phyloP scores from a whole-genome alignment of 371 early-diverging fungal species.

The Globomyces sp. region DNA sequence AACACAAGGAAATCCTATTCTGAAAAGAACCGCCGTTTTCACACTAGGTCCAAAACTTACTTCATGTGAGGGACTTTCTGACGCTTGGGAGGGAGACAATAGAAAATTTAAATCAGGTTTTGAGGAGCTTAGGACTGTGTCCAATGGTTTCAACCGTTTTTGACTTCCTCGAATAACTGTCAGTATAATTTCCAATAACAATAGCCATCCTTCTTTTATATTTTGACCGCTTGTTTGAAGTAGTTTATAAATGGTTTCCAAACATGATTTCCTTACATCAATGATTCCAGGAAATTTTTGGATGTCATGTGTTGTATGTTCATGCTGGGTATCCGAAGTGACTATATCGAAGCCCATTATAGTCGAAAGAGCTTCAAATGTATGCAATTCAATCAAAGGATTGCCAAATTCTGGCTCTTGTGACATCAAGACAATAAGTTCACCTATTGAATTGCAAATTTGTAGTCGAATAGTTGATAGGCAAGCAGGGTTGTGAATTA shows the following conservation, averaged over 20 bases:
- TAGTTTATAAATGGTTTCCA: slow-evolving; percentile 87
- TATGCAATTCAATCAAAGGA: slow-evolving; percentile 1
- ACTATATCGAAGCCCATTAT: slow-evolving; percentile 14
- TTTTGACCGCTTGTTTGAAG: slow-evolving; percentile 90
- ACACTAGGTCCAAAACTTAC: too few relatives aligned
- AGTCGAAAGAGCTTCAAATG: neutral
- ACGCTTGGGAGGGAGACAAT: neutral
- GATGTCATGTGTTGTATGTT: neutral
- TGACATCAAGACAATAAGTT: slow-evolving; percentile 74
- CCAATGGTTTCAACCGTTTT: slow-evolving; percentile 4
- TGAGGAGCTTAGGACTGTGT: neutral
- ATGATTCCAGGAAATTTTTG: slow-evolving; percentile 33
- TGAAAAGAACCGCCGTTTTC: slow-evolving; percentile 57
- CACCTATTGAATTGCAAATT: slow-evolving; percentile 78
- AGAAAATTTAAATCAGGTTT: slow-evolving; percentile 3
- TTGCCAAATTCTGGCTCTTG: slow-evolving; percentile 46
- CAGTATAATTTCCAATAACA: slow-evolving; percentile 87
- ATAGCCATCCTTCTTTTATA: slow-evolving; percentile 76
- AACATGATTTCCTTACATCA: slow-evolving; percentile 78
- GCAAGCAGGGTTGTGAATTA: slow-evolving; percentile 64
- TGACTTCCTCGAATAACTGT: neutral
- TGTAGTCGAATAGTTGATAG: slow-evolving; percentile 66
- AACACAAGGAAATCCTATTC: slow-evolving; percentile 86
- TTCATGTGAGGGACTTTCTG: neutral
- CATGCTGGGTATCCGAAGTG: neutral